phyloP scores from a whole-genome alignment of 202 grass and related monocot species.

The Carex sylvatica region DNA sequence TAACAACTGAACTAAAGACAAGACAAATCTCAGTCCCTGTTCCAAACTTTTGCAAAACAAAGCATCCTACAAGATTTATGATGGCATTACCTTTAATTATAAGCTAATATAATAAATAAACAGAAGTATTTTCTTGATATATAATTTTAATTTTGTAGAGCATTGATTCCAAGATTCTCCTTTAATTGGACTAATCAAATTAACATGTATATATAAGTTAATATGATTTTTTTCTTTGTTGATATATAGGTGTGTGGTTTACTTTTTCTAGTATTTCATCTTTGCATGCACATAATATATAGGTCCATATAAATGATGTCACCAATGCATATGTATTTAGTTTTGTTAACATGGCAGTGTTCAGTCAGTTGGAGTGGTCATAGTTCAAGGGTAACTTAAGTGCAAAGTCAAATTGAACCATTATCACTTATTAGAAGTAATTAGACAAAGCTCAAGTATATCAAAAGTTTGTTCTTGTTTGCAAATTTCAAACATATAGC shows the following conservation, averaged over 20 bases:
- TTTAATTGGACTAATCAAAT: background rate
- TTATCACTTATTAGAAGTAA: background rate
- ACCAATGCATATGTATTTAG: background rate
- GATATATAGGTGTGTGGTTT: no score
- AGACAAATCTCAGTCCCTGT: background rate
- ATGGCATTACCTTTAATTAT: background rate
- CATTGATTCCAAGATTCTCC: no score
- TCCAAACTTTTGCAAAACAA: background rate
- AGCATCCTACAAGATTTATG: background rate
- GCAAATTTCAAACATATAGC: background rate
- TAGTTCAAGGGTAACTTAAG: constrained; percentile 2
- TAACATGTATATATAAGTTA: background rate
- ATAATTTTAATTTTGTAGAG: no score
- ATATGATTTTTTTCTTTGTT: background rate
- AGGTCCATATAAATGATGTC: background rate
- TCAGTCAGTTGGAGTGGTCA: background rate
- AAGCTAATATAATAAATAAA: background rate
- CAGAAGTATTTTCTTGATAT: background rate
- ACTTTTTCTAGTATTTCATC: background rate
- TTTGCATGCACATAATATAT: background rate
- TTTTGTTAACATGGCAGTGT: background rate
- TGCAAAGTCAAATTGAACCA: background rate
- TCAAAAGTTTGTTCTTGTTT: background rate
- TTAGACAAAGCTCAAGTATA: background rate
- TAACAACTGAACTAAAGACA: background rate